Base-by-base conservation (phyloP, 2,329 filamentous ascomycete species). In the Corynespora cassiicola region DNA sequence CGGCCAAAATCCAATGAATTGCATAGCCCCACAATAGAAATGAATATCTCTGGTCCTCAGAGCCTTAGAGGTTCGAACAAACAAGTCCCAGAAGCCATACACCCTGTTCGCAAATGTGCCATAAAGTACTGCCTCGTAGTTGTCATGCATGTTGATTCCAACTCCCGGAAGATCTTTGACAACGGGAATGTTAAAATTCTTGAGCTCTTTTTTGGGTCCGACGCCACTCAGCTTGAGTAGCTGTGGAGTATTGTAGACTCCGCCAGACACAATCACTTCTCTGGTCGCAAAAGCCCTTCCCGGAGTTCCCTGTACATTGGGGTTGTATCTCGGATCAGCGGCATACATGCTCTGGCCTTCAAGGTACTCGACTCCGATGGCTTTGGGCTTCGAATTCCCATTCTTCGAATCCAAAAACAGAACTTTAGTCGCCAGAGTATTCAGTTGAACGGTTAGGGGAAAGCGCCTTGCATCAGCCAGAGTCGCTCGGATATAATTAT, bases 381-480 rank as follows among this genome's bases (percentile, higher is more conserved):
- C 66, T 25, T 44, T 83, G 47, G 75, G 71, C 21, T 76, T 75
- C 9, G 69, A 55, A n/a, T 77, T 79, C 21, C 76, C 75, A 9
- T 69, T 54, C n/a, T 77, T 79, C 61, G 80, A 83, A 1, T 81
- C 80, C 12, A 84, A 82, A 48, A 82, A 85, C 22, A 71, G 68
- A 61, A 88, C 66, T 56, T 82, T 83, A 31, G 84, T 82, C 47
- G 79, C 86, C 25, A 86, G 66, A n/a, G 76, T 79, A 63, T 84
- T 84, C 3, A 74, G 70, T 22, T 71, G 68, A 30, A 82, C 65
- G 40, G 79, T 75, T 1, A 82, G 73, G 16, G 71, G 74, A 55
- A 79, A 80, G 43, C 68, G 73, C 47, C 72, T 17, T 15, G 17
- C 6, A 6, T 35, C 31, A 14, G n/a, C 6, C 8, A 25, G 18